Base-by-base conservation (phyloP, 140 eudicot genomes). In the Senecio squalidus region DNA sequence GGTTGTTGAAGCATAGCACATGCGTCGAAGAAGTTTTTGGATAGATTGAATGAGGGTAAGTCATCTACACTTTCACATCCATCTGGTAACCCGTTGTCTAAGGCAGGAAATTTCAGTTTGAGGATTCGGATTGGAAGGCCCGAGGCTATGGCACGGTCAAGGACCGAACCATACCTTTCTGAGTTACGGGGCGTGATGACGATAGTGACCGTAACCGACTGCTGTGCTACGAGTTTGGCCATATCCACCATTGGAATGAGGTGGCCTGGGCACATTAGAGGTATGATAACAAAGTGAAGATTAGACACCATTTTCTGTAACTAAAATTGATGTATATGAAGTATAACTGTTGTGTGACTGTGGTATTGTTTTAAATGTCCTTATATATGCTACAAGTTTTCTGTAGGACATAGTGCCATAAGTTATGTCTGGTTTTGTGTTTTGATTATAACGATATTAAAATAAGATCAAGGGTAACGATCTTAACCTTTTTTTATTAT, bases 181-280 rank as follows among this genome's bases (percentile, higher is more conserved):
- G 71, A 64, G 44, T 71, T 77, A 22, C 53, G 58, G 2, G 78
- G 75, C 0, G 82, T 71, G 51, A 65, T 57, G 75, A 72, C 63
- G 5, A 77, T 55, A 20, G 78, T 72, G 47, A 67, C 71, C 0
- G 55, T 5, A 1, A 63, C 68, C 1, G 56, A 46, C 14, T 71
- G 77, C 43, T 72, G 69, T 18, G 89, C 77, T 23, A 82, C 46
- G 40, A 78, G 64, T 54, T 55, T 78, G 30, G 69, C 78, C 74
- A 73, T 59, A 45, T 73, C 78, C 18, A 73, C 68, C 69, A 73
- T 58, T 6, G 78, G 78, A 18, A 88, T 84, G 62, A 88, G 81
- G 76, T 88, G 96, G 25, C 96, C 86, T 58, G 82, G 94, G 30
- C 84, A 78, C 62, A 84, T 55, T 18, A 84, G 36, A 15, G 96